Percentiles rank a stretch among this genome's conserved stretches.
phyloP scores from a whole-genome alignment of 352 stramenopile genomes.

The Phytophthora aleatoria region DNA sequence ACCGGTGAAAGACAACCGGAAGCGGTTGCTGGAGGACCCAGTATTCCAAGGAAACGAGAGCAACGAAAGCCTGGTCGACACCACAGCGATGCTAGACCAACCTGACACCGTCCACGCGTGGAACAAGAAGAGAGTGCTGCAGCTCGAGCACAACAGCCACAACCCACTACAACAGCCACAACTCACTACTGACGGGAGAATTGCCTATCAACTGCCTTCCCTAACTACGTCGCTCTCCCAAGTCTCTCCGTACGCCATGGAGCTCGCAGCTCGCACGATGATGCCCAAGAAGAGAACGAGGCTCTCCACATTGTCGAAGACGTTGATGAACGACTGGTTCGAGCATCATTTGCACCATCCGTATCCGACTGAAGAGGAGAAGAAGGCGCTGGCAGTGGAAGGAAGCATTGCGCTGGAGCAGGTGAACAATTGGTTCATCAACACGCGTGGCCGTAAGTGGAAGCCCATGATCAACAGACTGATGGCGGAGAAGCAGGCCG shows the following conservation, averaged over 20 bases:
- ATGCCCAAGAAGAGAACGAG: conserved; percentile 74
- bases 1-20: too few relatives aligned
- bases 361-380: conserved; percentile 87
- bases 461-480: conserved; percentile 81
- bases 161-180: background rate
- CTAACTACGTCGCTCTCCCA: conserved; percentile 26
- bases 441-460: conserved; percentile 86
- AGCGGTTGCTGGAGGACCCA: too few relatives aligned
- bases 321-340: conserved; percentile 80
- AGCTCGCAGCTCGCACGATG: conserved; percentile 38
- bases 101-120: conserved; percentile 27
- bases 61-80: too few relatives aligned
- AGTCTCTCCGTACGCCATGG: conserved; percentile 41
- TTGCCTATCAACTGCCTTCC: conserved; percentile 6
- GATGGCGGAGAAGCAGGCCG: conserved; percentile 67
- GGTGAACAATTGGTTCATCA: conserved; percentile 92
- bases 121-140: conserved; percentile 32
- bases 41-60: too few relatives aligned
- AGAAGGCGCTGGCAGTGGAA: conserved; percentile 61
- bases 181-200: too few relatives aligned
- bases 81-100: too few relatives aligned
- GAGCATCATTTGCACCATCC: conserved; percentile 84
- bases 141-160: conserved; percentile 14
- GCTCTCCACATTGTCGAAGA: conserved; percentile 74
- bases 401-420: conserved; percentile 85